Percentiles rank a stretch among this genome's conserved stretches.
Evolutionary conservation across 1,284 basidiomycete species (phyloP).

Genomic region (Ustilago bromivora): DNA sequence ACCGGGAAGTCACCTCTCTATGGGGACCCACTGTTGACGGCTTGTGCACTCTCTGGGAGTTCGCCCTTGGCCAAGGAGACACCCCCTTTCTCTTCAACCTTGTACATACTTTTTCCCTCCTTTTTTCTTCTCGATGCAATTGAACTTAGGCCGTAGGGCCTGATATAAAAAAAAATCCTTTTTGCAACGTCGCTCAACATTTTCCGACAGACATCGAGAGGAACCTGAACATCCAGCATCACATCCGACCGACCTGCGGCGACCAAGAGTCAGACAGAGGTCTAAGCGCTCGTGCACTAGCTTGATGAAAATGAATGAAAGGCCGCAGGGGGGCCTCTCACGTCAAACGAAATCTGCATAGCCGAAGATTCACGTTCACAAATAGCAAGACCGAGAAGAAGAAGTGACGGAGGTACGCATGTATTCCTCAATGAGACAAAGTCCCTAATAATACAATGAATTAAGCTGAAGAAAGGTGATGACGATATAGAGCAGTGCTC

Average conservation of each 20-base stretch:
- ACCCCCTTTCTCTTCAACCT: too few relatives aligned
- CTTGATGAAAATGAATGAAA: background rate
- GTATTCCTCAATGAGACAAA: background rate
- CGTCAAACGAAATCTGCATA: background rate
- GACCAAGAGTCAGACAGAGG: background rate
- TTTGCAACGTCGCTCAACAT: too few relatives aligned
- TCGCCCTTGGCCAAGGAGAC: too few relatives aligned
- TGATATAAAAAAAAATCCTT: too few relatives aligned
- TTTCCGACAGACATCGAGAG: too few relatives aligned
- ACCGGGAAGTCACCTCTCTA: too few relatives aligned
- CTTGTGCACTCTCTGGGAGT: too few relatives aligned
- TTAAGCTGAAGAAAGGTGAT: constrained; percentile 14
- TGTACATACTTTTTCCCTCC: too few relatives aligned
- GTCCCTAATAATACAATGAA: constrained; percentile 36
- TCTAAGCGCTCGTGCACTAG: background rate
- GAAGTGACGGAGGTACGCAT: background rate
- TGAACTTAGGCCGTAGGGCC: too few relatives aligned
- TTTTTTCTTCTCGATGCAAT: too few relatives aligned
- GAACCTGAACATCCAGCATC: background rate
- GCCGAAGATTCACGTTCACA: background rate
- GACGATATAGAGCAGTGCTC: background rate
- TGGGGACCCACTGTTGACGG: too few relatives aligned
- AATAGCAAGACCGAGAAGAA: background rate
- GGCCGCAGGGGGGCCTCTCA: background rate
- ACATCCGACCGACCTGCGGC: background rate